These are phyloP conservation scores for Russula griseocarnosa DNA, from an alignment of 768 basidiomycete genomes.

Conservation along the genomic window DNA sequence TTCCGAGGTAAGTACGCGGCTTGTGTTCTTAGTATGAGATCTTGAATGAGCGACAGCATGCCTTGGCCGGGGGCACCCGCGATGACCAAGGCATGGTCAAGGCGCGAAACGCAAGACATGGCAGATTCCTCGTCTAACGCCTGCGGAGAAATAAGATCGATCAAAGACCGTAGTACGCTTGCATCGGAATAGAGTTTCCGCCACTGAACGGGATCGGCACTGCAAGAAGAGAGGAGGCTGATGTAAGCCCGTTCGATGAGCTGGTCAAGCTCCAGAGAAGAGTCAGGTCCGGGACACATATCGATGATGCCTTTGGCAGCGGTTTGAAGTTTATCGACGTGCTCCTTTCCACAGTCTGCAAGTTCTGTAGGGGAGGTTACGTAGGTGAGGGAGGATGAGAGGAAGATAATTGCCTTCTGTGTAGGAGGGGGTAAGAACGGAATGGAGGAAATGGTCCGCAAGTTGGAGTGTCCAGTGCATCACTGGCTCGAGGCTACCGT, in stretches of 20 bases:
- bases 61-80: constrained; percentile 68
- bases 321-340: constrained; percentile 19
- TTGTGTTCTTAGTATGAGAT: constrained; percentile 62
- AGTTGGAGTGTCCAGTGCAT: constrained; percentile 20
- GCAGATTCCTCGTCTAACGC: constrained; percentile 30
- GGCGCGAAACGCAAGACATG: constrained; percentile 47
- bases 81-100: constrained; percentile 82
- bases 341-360: constrained; percentile 37
- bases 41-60: constrained; percentile 57
- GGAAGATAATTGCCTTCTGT: constrained; percentile 32
- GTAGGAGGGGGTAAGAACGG: constrained; percentile 13
- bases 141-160: constrained; percentile 32
- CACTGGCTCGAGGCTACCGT: not conserved
- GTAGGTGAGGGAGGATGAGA: constrained; percentile 25
- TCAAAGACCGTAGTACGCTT: constrained; percentile 53
- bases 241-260: constrained; percentile 49
- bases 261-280: constrained; percentile 35
- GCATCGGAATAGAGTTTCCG: constrained; percentile 75
- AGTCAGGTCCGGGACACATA: not conserved
- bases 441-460: constrained; percentile 10
- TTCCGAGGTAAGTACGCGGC: constrained; percentile 29
- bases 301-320: constrained; percentile 11
- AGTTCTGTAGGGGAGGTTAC: constrained; percentile 18
- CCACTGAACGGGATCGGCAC: constrained; percentile 45
- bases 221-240: constrained; percentile 44